Evolutionary conservation across 192 early-diverging fungal species (phyloP), one percentile per base, ranked within the genome.

Genomic region (Rhizophagus clarus): DNA sequence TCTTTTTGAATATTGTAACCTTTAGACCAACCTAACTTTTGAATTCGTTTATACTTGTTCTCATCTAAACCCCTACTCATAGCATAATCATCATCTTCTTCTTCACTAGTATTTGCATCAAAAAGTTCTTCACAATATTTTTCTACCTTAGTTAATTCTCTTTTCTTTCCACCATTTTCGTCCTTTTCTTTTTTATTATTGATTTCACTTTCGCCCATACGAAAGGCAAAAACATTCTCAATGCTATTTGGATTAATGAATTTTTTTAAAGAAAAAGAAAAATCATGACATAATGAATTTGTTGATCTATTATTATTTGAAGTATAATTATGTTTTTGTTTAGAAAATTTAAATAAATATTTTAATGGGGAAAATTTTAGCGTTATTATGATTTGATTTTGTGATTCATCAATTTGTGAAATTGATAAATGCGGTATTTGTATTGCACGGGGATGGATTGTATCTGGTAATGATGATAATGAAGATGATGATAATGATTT

Each of bases 1-100:
- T 86, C 85, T n/a, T 79, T 45, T 7, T 47, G 29, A 40, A 86
- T 79, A 31, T 80, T 29, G 42, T 82, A 86, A 32, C 83, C 85
- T n/a, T 70, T 82, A 20, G 77, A 63, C 85, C 85, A 86, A 10
- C 85, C 85, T 1, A 86, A 70, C 24, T 29, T 62, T 31, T 45
- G 14, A 34, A 15, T 2, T 24, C 77, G 20, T 56, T 32, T 67
- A 51, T 47, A 78, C 11, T 47, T 26, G 15, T 45, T 32, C 61
- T 79, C 56, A 79, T 79, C 51, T 22, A 79, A 40, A 3, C 67
- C 68, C 51, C 71, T 79, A 5, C 11, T 14, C 34, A 34, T 40
- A 49, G 69, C 49, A 42, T 71, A 42, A 37, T 79, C 47, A 56
- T 79, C 67, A 34, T 29, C 64, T 32, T 76, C 74, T 22, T 76